phyloP scores from a whole-genome alignment of 495 filamentous ascomycete species.

The Xylona heveae region DNA sequence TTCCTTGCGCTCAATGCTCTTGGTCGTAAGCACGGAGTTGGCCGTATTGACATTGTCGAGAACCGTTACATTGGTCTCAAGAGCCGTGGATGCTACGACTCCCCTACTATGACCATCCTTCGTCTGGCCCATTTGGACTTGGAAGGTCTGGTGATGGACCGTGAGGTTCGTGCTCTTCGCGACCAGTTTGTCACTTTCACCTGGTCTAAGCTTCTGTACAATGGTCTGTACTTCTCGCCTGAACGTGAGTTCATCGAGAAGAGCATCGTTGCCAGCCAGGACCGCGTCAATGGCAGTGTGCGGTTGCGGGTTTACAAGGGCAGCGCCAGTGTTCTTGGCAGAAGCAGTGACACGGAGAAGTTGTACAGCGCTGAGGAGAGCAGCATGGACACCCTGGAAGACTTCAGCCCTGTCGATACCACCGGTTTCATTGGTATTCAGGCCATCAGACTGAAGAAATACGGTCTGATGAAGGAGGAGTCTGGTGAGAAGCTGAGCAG shows the following conservation, averaged over 20 bases:
- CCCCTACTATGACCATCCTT: constrained; percentile 48
- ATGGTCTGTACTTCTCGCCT: constrained; percentile 63
- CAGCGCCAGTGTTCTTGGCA: constrained; percentile 47
- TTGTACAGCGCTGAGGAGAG: constrained; percentile 64
- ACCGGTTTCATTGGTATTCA: constrained; percentile 65
- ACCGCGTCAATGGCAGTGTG: constrained; percentile 47
- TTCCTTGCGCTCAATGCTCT: constrained; percentile 67
- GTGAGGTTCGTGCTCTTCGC: constrained; percentile 63
- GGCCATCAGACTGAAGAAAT: constrained; percentile 82
- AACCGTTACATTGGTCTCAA: constrained; percentile 74
- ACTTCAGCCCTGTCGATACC: constrained; percentile 54
- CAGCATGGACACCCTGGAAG: constrained; percentile 73
- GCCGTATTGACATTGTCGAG: constrained; percentile 85
- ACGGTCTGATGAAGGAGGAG: constrained; percentile 25
- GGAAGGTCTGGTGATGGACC: constrained; percentile 70
- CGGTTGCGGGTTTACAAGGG: constrained; percentile 62
- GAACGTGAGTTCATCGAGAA: constrained; percentile 65
- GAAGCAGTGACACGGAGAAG: constrained; percentile 58
- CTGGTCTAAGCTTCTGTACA: constrained; percentile 44
- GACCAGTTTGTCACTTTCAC: constrained; percentile 64
- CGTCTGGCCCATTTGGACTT: constrained; percentile 62
- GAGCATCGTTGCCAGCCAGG: constrained; percentile 47
- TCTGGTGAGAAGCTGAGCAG: constrained; percentile 10
- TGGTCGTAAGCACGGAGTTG: constrained; percentile 55
- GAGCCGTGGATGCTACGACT: constrained; percentile 82